These are phyloP conservation scores for Osmanthus fragrans DNA, from an alignment of 257 asterid species.

Conservation along the genomic window DNA sequence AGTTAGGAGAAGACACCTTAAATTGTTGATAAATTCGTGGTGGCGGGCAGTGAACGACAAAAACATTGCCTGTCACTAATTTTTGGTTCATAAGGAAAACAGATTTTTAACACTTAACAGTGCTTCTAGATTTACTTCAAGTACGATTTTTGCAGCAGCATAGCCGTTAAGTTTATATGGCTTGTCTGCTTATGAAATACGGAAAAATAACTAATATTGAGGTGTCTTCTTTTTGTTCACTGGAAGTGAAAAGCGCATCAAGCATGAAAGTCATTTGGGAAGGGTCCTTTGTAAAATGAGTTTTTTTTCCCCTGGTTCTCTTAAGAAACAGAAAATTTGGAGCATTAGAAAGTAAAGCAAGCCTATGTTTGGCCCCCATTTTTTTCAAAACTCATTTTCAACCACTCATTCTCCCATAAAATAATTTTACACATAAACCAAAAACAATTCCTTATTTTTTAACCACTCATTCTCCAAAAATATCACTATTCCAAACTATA, in stretches of 20 bases:
- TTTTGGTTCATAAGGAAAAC: neutral
- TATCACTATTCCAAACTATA: too few relatives aligned
- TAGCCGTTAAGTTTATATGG: neutral
- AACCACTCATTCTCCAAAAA: too few relatives aligned
- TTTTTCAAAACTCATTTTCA: too few relatives aligned
- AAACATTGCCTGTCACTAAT: constrained; percentile 12
- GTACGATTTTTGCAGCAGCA: constrained; percentile 5
- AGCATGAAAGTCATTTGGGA: neutral
- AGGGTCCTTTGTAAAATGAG: neutral
- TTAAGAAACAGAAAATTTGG: neutral
- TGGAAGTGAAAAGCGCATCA: neutral
- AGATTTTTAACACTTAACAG: constrained; percentile 16
- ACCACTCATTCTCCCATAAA: too few relatives aligned
- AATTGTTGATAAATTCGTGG: constrained; percentile 9
- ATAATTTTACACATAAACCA: too few relatives aligned
- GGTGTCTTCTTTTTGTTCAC: neutral
- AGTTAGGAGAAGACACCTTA: constrained; percentile 21
- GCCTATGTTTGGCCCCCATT: neutral
- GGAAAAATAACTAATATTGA: neutral
- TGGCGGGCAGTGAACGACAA: neutral
- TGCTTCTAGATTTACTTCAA: constrained; percentile 1
- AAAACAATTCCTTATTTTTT: too few relatives aligned
- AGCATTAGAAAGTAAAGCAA: neutral
- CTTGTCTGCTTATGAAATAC: neutral
- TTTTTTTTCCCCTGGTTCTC: neutral